These are phyloP conservation scores for Phytophthora melonis DNA, from an alignment of 352 stramenopile species.

Conservation along the genomic window DNA sequence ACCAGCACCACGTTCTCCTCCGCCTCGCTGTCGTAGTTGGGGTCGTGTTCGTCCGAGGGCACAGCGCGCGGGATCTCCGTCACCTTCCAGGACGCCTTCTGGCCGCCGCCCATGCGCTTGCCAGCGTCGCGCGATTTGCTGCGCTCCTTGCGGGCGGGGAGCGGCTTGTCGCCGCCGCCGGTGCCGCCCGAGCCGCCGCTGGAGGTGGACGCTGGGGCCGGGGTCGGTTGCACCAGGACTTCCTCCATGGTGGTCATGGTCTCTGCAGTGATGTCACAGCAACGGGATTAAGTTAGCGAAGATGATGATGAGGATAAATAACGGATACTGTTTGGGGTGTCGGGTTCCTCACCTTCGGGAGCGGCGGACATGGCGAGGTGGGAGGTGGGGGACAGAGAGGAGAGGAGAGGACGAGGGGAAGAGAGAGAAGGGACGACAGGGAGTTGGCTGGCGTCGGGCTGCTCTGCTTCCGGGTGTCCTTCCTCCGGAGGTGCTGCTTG, in stretches of 20 bases:
- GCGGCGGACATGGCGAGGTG: slow-evolving; percentile 36
- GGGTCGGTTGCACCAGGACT: slow-evolving; percentile 21
- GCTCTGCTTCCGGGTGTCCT: slow-evolving; percentile 33
- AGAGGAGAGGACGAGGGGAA: slow-evolving; percentile 24
- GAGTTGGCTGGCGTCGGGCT: slow-evolving; percentile 21
- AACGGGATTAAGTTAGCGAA: not conserved
- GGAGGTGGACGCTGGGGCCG: not conserved
- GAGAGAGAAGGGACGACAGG: slow-evolving; percentile 18
- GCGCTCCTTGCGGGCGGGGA: slow-evolving; percentile 76
- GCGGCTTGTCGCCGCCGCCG: slow-evolving; percentile 59
- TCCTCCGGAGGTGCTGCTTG: slow-evolving; percentile 16
- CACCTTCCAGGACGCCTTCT: slow-evolving; percentile 89
- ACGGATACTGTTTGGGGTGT: not conserved
- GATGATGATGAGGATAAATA: not conserved
- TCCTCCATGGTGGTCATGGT: slow-evolving; percentile 34
- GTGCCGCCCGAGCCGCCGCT: slow-evolving; percentile 27
- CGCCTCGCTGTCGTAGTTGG: slow-evolving; percentile 94
- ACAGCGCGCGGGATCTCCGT: slow-evolving; percentile 78
- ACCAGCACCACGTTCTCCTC: slow-evolving; percentile 92
- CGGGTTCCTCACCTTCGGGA: slow-evolving; percentile 28
- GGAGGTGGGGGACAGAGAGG: not conserved
- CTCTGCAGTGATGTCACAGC: slow-evolving; percentile 7
- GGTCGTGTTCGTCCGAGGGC: slow-evolving; percentile 89
- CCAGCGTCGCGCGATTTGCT: slow-evolving; percentile 87
- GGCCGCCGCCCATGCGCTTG: slow-evolving; percentile 89